Base-by-base conservation (phyloP, 352 stramenopile genomes). In the Globisporangium cederbergense region DNA sequence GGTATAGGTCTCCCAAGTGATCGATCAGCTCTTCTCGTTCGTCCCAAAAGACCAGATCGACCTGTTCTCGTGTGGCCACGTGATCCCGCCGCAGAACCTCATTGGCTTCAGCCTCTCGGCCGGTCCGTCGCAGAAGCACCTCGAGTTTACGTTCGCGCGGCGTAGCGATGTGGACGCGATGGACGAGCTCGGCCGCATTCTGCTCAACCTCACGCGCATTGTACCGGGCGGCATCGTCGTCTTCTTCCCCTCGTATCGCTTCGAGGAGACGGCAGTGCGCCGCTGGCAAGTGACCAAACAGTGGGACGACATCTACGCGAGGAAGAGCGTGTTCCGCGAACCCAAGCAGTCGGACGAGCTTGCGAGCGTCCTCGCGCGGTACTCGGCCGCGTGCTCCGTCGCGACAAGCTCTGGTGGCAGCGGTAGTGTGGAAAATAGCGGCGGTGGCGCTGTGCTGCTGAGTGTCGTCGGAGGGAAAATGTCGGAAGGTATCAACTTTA, bases 401-500 rank as follows among this genome's bases (percentile, higher is more conserved):
- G 36, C 42, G 16, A 46, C 42, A n/a, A 14, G 25, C 1, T 8
- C n/a, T 42, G 22, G 34, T 16, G 34, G 22, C 10, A 30, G 25
- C 20, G 13, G 32, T 36, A 4, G 32, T 36, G 32, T 16, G 36
- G 9, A 34, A 1, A 43, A 9, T 45, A 42, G 66, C 49, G 91
- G 90, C 8, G 94, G 89, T 0, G 70, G 90, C 8, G 94, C 90
- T 0, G 70, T 98, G 49, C 71, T 99, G 2, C 85, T 99, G 18
- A 98, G 93, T 64, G 97, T 99, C 0, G 96, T 99, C 30, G 97
- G 97, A 13, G 98, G 97, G 0, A 99, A 99, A 78, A 98, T 99
- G 83, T 99, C 93, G 3, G 98, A 99, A 86, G 98, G 98, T 30
- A 99, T 99, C 77, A 99, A 99, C 70, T 99, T 99, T 74, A 98